phyloP scores from a whole-genome alignment of 2,329 filamentous ascomycete genomes.

The Venturia nashicola region DNA sequence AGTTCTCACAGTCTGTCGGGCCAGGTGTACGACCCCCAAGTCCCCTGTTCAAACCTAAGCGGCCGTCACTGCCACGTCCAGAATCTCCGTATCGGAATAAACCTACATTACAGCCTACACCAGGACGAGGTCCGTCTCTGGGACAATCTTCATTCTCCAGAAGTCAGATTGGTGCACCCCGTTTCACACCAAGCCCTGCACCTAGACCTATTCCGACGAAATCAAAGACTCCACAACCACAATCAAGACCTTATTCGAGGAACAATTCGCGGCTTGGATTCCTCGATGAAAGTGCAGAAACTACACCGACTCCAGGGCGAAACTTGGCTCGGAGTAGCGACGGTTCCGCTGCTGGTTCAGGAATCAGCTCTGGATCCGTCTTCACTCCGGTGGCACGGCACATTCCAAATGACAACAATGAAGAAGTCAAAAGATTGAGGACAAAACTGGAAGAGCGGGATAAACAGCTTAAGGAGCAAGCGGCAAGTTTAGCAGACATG shows the following conservation, averaged over 20 bases:
- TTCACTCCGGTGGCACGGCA: conserved; percentile 21
- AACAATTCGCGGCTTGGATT: conserved; percentile 34
- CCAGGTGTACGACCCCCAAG: conserved; percentile 56
- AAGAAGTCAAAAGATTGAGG: conserved; percentile 62
- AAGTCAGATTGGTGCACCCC: conserved; percentile 38
- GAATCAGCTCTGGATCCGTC: conserved; percentile 33
- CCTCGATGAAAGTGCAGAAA: conserved; percentile 25
- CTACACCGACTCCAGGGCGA: conserved; percentile 24
- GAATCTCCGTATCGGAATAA: conserved; percentile 71
- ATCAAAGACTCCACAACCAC: conserved; percentile 26
- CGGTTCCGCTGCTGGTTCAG: conserved; percentile 27
- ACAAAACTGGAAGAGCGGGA: conserved; percentile 73
- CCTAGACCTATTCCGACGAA: conserved; percentile 46
- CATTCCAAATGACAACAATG: conserved; percentile 29
- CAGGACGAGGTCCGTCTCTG: conserved; percentile 44
- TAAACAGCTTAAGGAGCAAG: conserved; percentile 78
- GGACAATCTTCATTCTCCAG: conserved; percentile 45
- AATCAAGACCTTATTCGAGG: conserved; percentile 33
- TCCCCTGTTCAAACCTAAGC: conserved; percentile 56
- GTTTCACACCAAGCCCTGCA: conserved; percentile 49
- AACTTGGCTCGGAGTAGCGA: conserved; percentile 41
- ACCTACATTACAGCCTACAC: conserved; percentile 42
- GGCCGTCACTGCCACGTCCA: conserved; percentile 72
- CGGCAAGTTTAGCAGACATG: conserved; percentile 74
- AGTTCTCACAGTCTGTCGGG: conserved; percentile 82